A percentile compares a stretch with the other conserved stretches of the same genome.
Evolutionary conservation across 345 rosid genomes (phyloP).

Genomic region (Citrus unshiu): DNA sequence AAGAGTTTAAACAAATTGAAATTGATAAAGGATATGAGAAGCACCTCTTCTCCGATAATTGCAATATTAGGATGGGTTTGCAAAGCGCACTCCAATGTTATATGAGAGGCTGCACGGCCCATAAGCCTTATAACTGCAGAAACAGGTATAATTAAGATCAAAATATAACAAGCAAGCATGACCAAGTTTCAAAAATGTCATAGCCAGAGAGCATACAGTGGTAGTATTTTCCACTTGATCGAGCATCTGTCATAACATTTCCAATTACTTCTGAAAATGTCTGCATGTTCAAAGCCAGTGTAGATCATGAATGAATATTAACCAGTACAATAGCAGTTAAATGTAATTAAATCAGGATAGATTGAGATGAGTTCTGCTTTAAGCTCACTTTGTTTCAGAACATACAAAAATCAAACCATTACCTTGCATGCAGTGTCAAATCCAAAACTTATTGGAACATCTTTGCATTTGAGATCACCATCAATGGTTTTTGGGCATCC

Average conservation of each 20-base stretch:
- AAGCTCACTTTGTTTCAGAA: not conserved
- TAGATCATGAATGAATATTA: not conserved
- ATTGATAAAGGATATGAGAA: not conserved
- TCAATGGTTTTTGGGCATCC: slow-evolving; percentile 99
- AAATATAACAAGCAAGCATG: not conserved
- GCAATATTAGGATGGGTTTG: slow-evolving; percentile 47
- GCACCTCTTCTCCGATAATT: slow-evolving; percentile 46
- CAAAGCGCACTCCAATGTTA: slow-evolving; percentile 46
- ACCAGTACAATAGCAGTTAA: not conserved
- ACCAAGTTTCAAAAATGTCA: not conserved
- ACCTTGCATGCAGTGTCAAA: slow-evolving; percentile 53
- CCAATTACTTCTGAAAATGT: slow-evolving; percentile 43
- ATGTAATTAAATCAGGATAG: not conserved
- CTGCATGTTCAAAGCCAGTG: slow-evolving; percentile 14
- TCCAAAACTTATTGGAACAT: slow-evolving; percentile 45
- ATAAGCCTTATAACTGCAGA: slow-evolving; percentile 39
- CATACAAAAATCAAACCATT: not conserved
- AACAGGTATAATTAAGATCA: not conserved
- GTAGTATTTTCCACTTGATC: slow-evolving; percentile 46
- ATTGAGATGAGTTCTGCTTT: not conserved
- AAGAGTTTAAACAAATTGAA: not conserved
- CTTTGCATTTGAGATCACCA: slow-evolving; percentile 97
- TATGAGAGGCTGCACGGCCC: slow-evolving; percentile 51
- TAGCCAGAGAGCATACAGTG: slow-evolving; percentile 29
- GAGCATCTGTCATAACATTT: slow-evolving; percentile 45